A percentile compares a stretch with the other conserved stretches of the same genome.
These are phyloP conservation scores for Fomitiporia mediterranea DNA, from an alignment of 1,284 basidiomycete genomes.

Conservation along the genomic window DNA sequence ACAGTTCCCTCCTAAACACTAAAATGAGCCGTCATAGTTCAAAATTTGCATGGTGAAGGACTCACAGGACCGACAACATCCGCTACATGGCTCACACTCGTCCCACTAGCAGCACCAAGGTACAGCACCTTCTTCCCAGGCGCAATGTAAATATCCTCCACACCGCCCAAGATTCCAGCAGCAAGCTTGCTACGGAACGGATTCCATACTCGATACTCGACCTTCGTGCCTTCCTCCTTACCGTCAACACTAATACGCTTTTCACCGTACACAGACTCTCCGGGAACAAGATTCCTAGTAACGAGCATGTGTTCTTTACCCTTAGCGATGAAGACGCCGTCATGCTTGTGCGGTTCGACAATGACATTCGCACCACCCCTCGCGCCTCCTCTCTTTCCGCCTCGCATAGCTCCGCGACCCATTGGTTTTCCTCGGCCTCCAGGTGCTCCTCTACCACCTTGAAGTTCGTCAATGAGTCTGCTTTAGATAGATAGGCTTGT, in stretches of 20 bases:
- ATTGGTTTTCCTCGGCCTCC: constrained; percentile 32
- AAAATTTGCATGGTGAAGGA: constrained; percentile 21
- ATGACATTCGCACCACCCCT: constrained; percentile 83
- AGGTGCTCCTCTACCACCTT: constrained; percentile 34
- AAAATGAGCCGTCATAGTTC: constrained; percentile 1
- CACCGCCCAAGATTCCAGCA: constrained; percentile 92
- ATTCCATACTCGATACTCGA: constrained; percentile 99
- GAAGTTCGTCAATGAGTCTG: constrained; percentile 5
- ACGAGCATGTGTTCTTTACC: constrained; percentile 97
- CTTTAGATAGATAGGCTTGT: neutral
- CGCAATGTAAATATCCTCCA: constrained; percentile 91
- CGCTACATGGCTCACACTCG: constrained; percentile 97
- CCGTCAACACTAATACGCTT: constrained; percentile 88
- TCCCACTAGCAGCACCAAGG: constrained; percentile 95
- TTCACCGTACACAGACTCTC: constrained; percentile 98
- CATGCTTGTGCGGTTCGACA: constrained; percentile 93
- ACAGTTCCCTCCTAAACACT: constrained; percentile 81
- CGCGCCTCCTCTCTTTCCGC: constrained; percentile 60
- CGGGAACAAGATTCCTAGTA: constrained; percentile 96
- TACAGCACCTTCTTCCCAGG: constrained; percentile 98
- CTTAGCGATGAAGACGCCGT: constrained; percentile 91
- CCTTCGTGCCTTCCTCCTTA: constrained; percentile 78
- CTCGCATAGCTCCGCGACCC: constrained; percentile 42
- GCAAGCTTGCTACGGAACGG: constrained; percentile 98
- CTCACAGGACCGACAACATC: constrained; percentile 94